Base-by-base conservation (phyloP, 345 rosid species). In the Hibiscus tridactylites region DNA sequence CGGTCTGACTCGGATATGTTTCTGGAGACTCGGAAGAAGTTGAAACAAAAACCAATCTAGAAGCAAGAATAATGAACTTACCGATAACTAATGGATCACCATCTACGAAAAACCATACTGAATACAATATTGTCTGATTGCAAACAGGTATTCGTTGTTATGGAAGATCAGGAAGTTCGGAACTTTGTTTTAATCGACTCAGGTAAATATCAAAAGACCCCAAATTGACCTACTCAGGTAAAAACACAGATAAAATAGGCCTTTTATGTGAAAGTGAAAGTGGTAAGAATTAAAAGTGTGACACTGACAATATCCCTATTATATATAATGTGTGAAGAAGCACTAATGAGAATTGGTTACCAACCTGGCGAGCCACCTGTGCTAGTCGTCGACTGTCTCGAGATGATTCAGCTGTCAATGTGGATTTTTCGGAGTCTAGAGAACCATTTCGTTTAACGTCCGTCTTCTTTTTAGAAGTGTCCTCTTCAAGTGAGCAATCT, bases 281-380 rank as follows among this genome's bases (percentile, higher is more conserved):
- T 53, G 9, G 24, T 0, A 53, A 53, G 9, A 53, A 15, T 50
- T 37, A 50, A 50, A 50, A n/a, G 24, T 6, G 2, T 53, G 24
- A 53, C 24, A 31, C 3, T 3, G 4, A 35, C 6, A 35, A 5
- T 5, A 35, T 35, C 37, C 7, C 1, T 35, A 21, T 42, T 57
- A 75, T 3, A 71, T 8, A 60, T 3, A 39, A 15, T 4, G 65
- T 24, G 33, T 19, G 42, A 61, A 24, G 61, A 57, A 59, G 31
- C 54, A 49, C 29, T 50, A 13, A 53, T 8, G 7, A 39, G 31
- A 37, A 66, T 26, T 49, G 12, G 61, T 63, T 68, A 80, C 84
- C 60, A 77, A 86, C 96, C 96, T 92, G 85, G 69, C 72, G 79
- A 75, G 86, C 86, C 77, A 82, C 84, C 68, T 84, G 87, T 21